Percentiles rank a stretch among this genome's conserved stretches.
Evolutionary conservation across 352 stramenopile genomes (phyloP).

Genomic region (Hyaloperonospora arabidopsidis): DNA sequence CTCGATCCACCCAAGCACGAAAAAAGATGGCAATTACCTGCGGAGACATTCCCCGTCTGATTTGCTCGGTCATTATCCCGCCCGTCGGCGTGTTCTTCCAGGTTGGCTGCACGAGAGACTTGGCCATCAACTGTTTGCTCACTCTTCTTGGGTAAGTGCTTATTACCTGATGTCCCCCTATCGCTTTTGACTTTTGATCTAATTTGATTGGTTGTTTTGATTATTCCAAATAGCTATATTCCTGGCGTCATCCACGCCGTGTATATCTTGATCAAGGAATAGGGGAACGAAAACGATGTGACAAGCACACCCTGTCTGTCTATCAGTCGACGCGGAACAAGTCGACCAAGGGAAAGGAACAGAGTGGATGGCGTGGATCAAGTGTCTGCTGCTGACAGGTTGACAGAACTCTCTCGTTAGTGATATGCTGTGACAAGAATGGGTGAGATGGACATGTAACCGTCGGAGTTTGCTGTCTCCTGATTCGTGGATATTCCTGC

Average conservation of each 20-base stretch:
- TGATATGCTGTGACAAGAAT: too few relatives aligned
- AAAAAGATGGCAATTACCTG: conserved; percentile 51
- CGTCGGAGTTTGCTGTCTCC: too few relatives aligned
- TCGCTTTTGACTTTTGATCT: conserved; percentile 2
- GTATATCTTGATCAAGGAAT: conserved; percentile 68
- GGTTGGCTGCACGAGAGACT: conserved; percentile 51
- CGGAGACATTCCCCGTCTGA: conserved; percentile 58
- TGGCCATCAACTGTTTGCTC: conserved; percentile 64
- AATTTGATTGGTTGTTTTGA: conserved; percentile 7
- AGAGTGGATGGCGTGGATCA: too few relatives aligned
- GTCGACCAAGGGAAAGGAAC: too few relatives aligned
- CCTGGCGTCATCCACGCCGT: conserved; percentile 69
- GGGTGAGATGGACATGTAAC: too few relatives aligned
- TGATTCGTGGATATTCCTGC: too few relatives aligned
- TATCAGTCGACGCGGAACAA: too few relatives aligned
- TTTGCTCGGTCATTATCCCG: conserved; percentile 63
- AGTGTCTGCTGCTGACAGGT: too few relatives aligned
- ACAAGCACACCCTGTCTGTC: neutral
- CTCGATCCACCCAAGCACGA: conserved; percentile 2
- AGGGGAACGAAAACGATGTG: conserved; percentile 23
- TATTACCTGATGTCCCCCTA: neutral
- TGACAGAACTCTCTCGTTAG: too few relatives aligned
- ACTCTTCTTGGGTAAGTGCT: conserved; percentile 43
- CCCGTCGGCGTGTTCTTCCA: conserved; percentile 54
- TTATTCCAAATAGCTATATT: conserved; percentile 34